Percentiles rank a stretch among this genome's conserved stretches.
phyloP scores from a whole-genome alignment of 73 alveolate species.

The Paramecium octaurelia region DNA sequence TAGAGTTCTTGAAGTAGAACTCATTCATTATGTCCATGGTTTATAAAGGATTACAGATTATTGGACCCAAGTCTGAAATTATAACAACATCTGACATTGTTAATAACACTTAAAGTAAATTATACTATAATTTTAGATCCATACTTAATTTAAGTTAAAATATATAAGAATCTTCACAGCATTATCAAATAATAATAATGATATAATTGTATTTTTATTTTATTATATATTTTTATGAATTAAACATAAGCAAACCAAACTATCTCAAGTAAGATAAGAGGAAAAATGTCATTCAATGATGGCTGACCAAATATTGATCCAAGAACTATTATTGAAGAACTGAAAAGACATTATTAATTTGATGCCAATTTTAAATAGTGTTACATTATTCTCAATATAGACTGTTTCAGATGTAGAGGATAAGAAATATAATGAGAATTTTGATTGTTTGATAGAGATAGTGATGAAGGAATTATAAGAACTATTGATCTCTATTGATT shows the following conservation, averaged over 20 bases:
- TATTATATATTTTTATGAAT: not conserved
- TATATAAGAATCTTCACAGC: not conserved
- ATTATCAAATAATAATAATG: not conserved
- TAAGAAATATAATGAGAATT: constrained; percentile 15
- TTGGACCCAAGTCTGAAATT: not conserved
- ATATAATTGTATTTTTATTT: not conserved
- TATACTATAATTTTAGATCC: not conserved
- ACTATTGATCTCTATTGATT: not conserved
- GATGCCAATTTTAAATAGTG: constrained; percentile 39
- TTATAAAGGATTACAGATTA: not conserved
- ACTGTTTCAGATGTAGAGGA: constrained; percentile 35
- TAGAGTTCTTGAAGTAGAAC: not conserved
- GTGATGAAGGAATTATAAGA: constrained; percentile 31
- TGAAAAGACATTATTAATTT: not conserved
- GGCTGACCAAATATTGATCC: constrained; percentile 18
- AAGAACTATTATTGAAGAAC: not conserved
- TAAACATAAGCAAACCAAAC: not conserved
- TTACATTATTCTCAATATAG: not conserved
- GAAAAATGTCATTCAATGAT: not conserved
- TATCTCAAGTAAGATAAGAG: not conserved
- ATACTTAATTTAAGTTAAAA: not conserved
- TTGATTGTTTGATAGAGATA: constrained; percentile 36
- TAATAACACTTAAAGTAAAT: not conserved
- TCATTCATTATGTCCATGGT: not conserved
- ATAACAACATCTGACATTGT: not conserved